phyloP scores from a whole-genome alignment of 2,329 filamentous ascomycete genomes.

The Fusarium hostae region DNA sequence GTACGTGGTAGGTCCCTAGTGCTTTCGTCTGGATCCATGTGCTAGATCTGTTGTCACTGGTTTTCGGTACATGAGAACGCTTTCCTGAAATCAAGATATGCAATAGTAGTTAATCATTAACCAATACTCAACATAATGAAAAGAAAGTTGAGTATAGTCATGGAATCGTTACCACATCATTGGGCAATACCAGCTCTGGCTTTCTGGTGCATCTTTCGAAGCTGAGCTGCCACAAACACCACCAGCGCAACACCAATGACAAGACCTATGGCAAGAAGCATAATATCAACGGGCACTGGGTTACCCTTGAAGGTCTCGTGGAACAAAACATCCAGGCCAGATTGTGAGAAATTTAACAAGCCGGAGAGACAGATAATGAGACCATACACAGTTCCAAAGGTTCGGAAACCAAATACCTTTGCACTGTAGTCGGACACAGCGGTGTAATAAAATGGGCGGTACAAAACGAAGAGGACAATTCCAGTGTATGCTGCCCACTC shows the following conservation, averaged over 20 bases:
- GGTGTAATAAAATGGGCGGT: constrained; percentile 91
- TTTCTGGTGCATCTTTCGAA: constrained; percentile 49
- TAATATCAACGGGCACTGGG: constrained; percentile 80
- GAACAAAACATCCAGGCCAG: constrained; percentile 80
- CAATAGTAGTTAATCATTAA: not conserved
- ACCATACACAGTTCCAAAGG: constrained; percentile 94
- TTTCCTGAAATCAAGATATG: not conserved
- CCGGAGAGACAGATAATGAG: constrained; percentile 88
- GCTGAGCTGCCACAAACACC: constrained; percentile 67
- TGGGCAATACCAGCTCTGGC: constrained; percentile 40
- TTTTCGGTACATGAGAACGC: not conserved
- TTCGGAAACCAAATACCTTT: constrained; percentile 92
- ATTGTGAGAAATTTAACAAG: constrained; percentile 85
- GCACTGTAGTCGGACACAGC: constrained; percentile 89
- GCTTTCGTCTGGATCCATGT: not conserved
- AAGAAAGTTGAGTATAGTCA: too few relatives aligned
- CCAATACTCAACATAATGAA: not conserved
- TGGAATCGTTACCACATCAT: not conserved
- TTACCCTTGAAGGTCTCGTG: constrained; percentile 77
- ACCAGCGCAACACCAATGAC: constrained; percentile 74
- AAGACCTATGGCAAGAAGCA: constrained; percentile 71
- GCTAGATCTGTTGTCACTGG: not conserved
- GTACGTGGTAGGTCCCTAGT: not conserved
- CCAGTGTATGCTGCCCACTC: constrained; percentile 79
- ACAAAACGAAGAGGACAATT: constrained; percentile 82